Evolutionary conservation across 2,329 filamentous ascomycete species (phyloP).

Genomic region (Phyllosticta citribraziliensis): DNA sequence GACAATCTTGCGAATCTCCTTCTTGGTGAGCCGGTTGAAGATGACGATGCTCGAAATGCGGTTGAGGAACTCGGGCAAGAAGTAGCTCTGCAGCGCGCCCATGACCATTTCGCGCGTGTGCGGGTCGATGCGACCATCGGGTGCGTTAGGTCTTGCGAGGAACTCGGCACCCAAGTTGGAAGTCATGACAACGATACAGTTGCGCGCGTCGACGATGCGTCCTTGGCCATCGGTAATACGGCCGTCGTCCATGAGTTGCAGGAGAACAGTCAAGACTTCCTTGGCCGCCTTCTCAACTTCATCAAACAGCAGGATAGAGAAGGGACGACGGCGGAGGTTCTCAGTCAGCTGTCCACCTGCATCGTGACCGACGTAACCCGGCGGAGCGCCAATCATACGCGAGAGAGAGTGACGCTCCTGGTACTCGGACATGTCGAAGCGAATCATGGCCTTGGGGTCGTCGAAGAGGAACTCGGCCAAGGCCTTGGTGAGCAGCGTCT

Average conservation of each 20-base stretch:
- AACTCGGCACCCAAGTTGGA: constrained; percentile 94
- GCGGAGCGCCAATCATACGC: constrained; percentile 94
- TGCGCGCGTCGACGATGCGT: constrained; percentile 85
- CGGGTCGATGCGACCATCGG: constrained; percentile 76
- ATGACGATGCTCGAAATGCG: constrained; percentile 94
- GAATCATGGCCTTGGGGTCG: constrained; percentile 93
- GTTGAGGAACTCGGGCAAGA: constrained; percentile 97
- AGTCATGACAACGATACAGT: constrained; percentile 99
- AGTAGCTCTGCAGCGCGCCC: constrained; percentile 84
- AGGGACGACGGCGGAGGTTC: constrained; percentile 83
- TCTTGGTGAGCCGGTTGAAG: constrained; percentile 88
- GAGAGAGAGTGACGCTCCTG: constrained; percentile 93
- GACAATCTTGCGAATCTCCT: constrained; percentile 90
- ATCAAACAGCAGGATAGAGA: constrained; percentile 95
- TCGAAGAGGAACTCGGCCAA: constrained; percentile 97
- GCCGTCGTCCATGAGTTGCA: constrained; percentile 99
- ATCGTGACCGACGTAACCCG: constrained; percentile 94
- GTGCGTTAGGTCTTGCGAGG: constrained; percentile 66
- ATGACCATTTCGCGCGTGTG: constrained; percentile 84
- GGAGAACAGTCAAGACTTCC: constrained; percentile 87
- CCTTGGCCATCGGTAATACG: constrained; percentile 98
- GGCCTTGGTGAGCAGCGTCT: constrained; percentile 93
- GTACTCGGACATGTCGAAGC: constrained; percentile 99
- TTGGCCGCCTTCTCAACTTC: constrained; percentile 99
- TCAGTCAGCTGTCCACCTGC: constrained; percentile 93